These are phyloP conservation scores for Lomentospora prolificans DNA, from an alignment of 2,329 filamentous ascomycete genomes.

Conservation along the genomic window DNA sequence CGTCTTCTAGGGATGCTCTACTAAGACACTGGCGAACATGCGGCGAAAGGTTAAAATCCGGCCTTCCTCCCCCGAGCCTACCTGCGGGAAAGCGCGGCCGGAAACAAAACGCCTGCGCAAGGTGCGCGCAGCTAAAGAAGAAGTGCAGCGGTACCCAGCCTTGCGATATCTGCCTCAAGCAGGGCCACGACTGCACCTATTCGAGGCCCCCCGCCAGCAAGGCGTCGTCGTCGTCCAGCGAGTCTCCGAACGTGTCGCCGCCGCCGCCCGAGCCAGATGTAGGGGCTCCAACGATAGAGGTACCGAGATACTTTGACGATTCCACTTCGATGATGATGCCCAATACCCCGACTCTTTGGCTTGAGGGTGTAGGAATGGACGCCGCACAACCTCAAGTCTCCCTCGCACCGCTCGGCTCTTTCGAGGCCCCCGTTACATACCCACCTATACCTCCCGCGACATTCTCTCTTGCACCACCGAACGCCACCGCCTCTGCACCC, in stretches of 20 bases:
- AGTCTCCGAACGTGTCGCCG: background rate
- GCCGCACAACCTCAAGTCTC: background rate
- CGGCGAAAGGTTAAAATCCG: background rate
- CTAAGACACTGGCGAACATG: background rate
- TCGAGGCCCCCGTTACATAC: background rate
- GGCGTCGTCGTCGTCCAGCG: background rate
- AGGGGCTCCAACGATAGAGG: background rate
- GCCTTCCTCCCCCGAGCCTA: background rate
- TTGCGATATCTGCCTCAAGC: background rate
- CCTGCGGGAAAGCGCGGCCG: background rate
- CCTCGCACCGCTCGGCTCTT: background rate
- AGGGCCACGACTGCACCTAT: slow-evolving; percentile 1
- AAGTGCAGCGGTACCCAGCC: background rate
- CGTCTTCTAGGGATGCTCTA: background rate
- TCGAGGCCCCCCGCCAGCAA: background rate
- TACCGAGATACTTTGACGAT: background rate
- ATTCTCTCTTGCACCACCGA: background rate
- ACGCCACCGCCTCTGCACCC: background rate
- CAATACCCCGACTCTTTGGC: background rate
- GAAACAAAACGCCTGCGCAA: background rate
- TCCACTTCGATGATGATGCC: background rate
- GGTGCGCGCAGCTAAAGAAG: background rate
- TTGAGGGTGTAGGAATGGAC: background rate
- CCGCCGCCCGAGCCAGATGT: background rate
- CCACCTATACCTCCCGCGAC: background rate